Base-by-base conservation (phyloP, 352 stramenopile genomes). In the Phytophthora nicotianae region DNA sequence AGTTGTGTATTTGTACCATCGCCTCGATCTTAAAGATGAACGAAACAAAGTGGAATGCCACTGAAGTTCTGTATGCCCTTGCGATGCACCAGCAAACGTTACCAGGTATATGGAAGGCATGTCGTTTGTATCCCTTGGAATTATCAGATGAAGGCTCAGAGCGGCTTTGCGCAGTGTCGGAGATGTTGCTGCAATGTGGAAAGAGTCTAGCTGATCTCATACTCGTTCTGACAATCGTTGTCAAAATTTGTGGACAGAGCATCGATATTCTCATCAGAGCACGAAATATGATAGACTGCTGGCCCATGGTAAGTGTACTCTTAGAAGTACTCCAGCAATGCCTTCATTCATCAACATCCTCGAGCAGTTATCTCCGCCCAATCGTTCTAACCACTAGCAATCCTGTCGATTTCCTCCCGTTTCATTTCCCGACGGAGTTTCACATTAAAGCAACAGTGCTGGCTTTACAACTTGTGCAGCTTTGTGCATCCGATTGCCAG, bases 171-270 rank as follows among this genome's bases (percentile, higher is more conserved):
- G 55, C 47, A 17, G 13, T 70, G 24, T 70, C 62, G 7, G 62
- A 70, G 9, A 46, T 70, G 55, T 27, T 70, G 20, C 40, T 70
- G 32, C 62, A 60, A 8, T 65, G 48, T 51, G 32, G 47, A 35
- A n/a, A 35, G 19, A 40, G 40, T 23, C 17, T 61, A 21, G 6
- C 14, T n/a, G 40, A 32, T 41, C 62, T 70, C 4, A 19, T 29
- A 29, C 16, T 33, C 1, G 58, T 56, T 6, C 19, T 70, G 13
- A 24, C 17, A 5, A n/a, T 65, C 7, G 9, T 61, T 16, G 33
- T 65, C 1, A 51, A 51, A 56, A 16, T 70, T 14, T 65, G 45
- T 14, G 33, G 20, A 21, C 26, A 55, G 11, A 42, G 20, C 14
- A 33, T 70, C 8, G 10, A 26, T n/a, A n/a, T 29, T 50, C 46